Evolutionary conservation across 2,329 filamentous ascomycete species (phyloP).

Genomic region (Trichophyton equinum): DNA sequence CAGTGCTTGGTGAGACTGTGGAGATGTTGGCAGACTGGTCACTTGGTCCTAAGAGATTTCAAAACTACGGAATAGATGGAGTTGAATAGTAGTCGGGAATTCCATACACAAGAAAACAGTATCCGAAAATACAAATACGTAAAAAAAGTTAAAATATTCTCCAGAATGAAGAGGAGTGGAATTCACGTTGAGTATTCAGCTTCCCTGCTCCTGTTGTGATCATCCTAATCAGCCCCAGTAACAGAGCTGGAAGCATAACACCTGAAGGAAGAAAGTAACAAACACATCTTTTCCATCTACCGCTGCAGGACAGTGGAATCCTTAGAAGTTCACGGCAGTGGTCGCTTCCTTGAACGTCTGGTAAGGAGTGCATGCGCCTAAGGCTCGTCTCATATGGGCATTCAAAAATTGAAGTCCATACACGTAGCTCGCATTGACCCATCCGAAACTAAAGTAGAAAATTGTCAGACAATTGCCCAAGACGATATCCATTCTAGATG

Average conservation of each 20-base stretch:
- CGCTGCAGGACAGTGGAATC: neutral
- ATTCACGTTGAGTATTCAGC: neutral
- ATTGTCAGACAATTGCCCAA: neutral
- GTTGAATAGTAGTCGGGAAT: neutral
- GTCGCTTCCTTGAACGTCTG: conserved; percentile 65
- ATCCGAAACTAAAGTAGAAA: conserved; percentile 60
- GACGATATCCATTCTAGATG: neutral
- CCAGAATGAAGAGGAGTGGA: too few species aligned
- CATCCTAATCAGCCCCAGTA: neutral
- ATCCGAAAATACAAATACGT: too few species aligned
- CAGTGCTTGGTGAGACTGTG: neutral
- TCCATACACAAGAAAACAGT: too few species aligned
- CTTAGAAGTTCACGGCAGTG: conserved; percentile 3
- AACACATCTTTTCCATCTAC: neutral
- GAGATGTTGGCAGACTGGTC: neutral
- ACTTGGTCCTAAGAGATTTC: neutral
- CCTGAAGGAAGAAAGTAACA: neutral
- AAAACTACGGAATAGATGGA: neutral
- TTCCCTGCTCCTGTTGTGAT: neutral
- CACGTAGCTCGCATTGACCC: conserved; percentile 97
- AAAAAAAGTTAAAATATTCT: too few species aligned
- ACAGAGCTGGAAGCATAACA: neutral
- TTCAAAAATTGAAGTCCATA: conserved; percentile 82
- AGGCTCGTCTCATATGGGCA: conserved; percentile 74
- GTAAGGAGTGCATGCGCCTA: conserved; percentile 78